Percentiles rank a stretch among this genome's conserved stretches.
Evolutionary conservation across 371 early-diverging fungal species (phyloP).

Genomic region (Furculomyces boomerangus): DNA sequence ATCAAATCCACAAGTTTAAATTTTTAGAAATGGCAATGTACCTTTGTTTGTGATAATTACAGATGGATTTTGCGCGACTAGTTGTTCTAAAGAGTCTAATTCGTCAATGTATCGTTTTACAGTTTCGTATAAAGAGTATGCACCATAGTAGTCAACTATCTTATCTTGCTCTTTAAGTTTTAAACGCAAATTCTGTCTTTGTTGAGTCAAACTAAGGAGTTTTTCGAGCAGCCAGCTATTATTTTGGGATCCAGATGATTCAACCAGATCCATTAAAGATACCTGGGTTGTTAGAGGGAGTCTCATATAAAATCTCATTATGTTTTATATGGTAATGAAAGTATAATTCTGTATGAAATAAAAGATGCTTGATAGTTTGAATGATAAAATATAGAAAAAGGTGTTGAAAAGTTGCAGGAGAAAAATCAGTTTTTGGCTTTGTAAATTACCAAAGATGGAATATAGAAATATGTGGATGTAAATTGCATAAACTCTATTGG

Average conservation of each 20-base stretch:
- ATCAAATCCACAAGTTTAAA: neutral
- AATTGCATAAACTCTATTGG: too few relatives aligned
- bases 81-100: neutral
- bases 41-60: neutral
- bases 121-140: neutral
- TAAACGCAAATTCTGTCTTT: neutral
- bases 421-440: too few relatives aligned
- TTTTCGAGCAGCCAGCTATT: neutral
- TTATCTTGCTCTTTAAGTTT: slow-evolving; percentile 1
- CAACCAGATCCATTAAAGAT: neutral
- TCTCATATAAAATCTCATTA: neutral
- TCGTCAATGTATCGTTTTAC: neutral
- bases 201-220: neutral
- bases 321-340: too few relatives aligned
- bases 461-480: too few relatives aligned
- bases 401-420: too few relatives aligned
- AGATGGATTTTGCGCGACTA: neutral
- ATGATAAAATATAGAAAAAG: too few relatives aligned
- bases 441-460: too few relatives aligned
- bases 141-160: neutral
- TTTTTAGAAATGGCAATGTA: neutral
- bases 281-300: neutral
- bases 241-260: too few relatives aligned
- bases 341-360: too few relatives aligned
- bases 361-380: too few relatives aligned